phyloP scores from a whole-genome alignment of 371 early-diverging fungal genomes.

The Mucor saturninus region DNA sequence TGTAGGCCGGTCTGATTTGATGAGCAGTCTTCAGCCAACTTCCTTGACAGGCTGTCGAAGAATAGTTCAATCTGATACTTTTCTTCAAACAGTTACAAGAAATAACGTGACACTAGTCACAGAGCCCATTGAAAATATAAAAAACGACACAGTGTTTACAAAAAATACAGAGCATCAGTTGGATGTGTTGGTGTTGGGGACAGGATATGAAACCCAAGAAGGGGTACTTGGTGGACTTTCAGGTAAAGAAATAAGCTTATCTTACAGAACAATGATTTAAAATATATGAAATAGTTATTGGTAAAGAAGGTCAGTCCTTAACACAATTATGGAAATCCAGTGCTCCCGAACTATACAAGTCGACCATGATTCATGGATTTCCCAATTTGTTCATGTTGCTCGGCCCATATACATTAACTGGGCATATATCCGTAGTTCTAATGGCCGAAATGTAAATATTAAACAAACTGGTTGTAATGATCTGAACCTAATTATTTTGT shows the following conservation, averaged over 20 bases:
- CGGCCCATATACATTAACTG: conserved; percentile 43
- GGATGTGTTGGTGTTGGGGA: conserved; percentile 64
- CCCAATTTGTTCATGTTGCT: conserved; percentile 48
- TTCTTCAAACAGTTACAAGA: conserved; percentile 44
- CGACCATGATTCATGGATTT: conserved; percentile 32
- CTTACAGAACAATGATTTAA: background rate
- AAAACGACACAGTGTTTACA: conserved; percentile 42
- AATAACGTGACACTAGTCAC: conserved; percentile 52
- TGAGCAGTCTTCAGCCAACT: conserved; percentile 47
- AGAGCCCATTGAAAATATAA: conserved; percentile 42
- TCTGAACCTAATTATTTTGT: background rate
- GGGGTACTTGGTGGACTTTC: conserved; percentile 30
- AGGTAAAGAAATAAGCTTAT: background rate
- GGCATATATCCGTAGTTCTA: conserved; percentile 36
- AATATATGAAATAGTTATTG: background rate
- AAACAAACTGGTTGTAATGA: background rate
- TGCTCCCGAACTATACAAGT: conserved; percentile 32
- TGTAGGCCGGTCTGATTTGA: conserved; percentile 29
- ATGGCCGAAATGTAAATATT: conserved; percentile 32
- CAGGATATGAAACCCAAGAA: conserved; percentile 61
- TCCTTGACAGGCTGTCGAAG: conserved; percentile 64
- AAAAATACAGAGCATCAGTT: conserved; percentile 48
- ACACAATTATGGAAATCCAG: conserved; percentile 17
- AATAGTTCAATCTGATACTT: conserved; percentile 54
- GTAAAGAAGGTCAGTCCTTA: conserved; percentile 14